Conservation (phyloP, 768 basidiomycete genomes). For the Leccinum broughii region DNA sequence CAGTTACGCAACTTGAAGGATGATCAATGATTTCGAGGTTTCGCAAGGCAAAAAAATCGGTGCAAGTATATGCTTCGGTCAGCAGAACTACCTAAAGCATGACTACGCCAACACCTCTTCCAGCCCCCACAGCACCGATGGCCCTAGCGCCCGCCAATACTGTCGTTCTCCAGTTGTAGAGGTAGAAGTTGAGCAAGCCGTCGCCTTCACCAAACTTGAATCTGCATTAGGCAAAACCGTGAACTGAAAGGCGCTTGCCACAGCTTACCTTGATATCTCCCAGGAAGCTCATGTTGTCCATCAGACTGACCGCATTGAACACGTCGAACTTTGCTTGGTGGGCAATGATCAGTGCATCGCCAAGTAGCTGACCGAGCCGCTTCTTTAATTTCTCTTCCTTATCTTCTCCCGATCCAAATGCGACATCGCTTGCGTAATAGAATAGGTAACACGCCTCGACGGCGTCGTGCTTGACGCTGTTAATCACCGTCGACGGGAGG, state of each 20-base stretch:
- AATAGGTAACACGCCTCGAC: conserved; percentile 95
- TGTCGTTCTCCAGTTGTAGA: conserved; percentile 93
- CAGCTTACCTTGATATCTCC: conserved; percentile 74
- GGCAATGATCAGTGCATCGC: conserved; percentile 81
- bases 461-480: conserved; percentile 62
- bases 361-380: conserved; percentile 69
- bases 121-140: conserved; percentile 53
- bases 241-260: background rate
- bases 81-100: conserved; percentile 64
- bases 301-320: conserved; percentile 90
- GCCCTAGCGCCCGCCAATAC: conserved; percentile 69
- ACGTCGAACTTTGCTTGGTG: conserved; percentile 91
- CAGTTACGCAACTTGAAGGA: background rate
- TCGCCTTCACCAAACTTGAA: conserved; percentile 88
- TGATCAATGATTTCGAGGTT: conserved; percentile 1
- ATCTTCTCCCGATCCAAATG: conserved; percentile 61
- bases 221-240: conserved; percentile 5
- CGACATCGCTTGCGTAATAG: conserved; percentile 88
- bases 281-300: conserved; percentile 89
- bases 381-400: conserved; percentile 63
- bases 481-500: conserved; percentile 91
- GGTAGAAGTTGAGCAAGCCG: conserved; percentile 87
- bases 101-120: conserved; percentile 85
- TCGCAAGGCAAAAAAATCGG: conserved; percentile 1
- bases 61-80: background rate